A percentile compares a stretch with the other conserved stretches of the same genome.
Conservation (phyloP, 306 rosid genomes). For the Lathyrus oleraceus region DNA sequence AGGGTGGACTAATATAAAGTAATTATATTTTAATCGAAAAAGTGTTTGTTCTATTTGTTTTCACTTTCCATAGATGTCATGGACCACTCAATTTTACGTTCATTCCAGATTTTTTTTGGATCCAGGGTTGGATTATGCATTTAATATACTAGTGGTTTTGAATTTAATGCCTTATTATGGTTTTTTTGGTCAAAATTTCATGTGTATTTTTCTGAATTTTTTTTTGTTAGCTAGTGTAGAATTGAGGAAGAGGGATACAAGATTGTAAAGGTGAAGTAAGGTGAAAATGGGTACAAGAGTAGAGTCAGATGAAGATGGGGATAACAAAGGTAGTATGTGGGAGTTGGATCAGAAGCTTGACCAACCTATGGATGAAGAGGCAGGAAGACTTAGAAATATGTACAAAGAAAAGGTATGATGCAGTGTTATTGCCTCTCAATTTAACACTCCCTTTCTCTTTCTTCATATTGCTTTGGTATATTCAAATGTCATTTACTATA, state of each 20-base stretch:
- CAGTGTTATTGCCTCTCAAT: not conserved
- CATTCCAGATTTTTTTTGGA: slow-evolving; percentile 39
- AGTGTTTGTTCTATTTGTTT: not conserved
- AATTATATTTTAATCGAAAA: not conserved
- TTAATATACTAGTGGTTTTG: slow-evolving; percentile 30
- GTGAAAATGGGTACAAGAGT: slow-evolving; percentile 61
- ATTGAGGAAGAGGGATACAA: slow-evolving; percentile 29
- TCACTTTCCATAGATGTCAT: not conserved
- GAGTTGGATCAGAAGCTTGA: slow-evolving; percentile 88
- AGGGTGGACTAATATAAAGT: slow-evolving; percentile 15
- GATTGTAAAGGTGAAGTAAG: slow-evolving; percentile 36
- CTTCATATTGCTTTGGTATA: not conserved
- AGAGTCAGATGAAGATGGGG: slow-evolving; percentile 57
- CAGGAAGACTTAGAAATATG: slow-evolving; percentile 84
- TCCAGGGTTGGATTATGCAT: slow-evolving; percentile 18
- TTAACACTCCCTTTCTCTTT: slow-evolving; percentile 8
- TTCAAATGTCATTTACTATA: not conserved
- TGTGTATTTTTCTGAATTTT: slow-evolving; percentile 27
- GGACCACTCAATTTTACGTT: slow-evolving; percentile 26
- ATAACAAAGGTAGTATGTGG: slow-evolving; percentile 83
- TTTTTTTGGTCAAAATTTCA: slow-evolving; percentile 11
- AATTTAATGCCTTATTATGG: slow-evolving; percentile 13
- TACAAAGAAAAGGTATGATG: slow-evolving; percentile 79
- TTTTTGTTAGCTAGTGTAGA: slow-evolving; percentile 23
- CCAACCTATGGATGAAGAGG: slow-evolving; percentile 96